Evolutionary conservation across 768 basidiomycete genomes (phyloP), one percentile per base, ranked within the genome.

Genomic region (Russula griseocarnosa): DNA sequence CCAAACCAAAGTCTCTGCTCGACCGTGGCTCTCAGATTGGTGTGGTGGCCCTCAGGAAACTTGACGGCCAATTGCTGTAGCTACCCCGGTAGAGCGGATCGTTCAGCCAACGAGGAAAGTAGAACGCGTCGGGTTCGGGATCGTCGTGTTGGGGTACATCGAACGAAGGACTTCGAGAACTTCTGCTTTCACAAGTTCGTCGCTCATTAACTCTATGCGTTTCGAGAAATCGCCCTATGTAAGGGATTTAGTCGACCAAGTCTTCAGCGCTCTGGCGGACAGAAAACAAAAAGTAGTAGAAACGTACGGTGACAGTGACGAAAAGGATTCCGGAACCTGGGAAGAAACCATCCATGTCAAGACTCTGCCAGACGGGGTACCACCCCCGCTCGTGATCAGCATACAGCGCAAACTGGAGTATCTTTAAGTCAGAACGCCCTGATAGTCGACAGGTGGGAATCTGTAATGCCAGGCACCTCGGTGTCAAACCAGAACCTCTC

Each of bases 31-130:
- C 81, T 77, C 53, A 87, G 68, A 68, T 87, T 85, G 30, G 79
- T 74, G n/a, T 83, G 77, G 58, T 86, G 83, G 10, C 72, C 18
- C 76, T 77, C 13, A 82, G 72, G 66, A 86, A 86, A 3, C 83
- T 78, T 0, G 87, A 78, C 0, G 86, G 86, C 86, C 86, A 88
- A 64, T 87, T 89, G 24, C 83, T 84, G 67, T 85, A 89, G 4
- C 85, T 83, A 5, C 85, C 85, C 24, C 84, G 78, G 71, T 78
- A 84, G 32, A 74, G 73, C 3, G 81, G 79, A 69, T 87, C 78
- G 14, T 72, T 71, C 52, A 76, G 67, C 88, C 87, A 89, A 3
- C 78, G 73, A 3, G 80, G 78, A 66, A 84, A 80, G 69, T 78
- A 77, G 71, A 89, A 83, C 34, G 79, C 83, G 6, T 76, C 66